Conservation (phyloP, 2,329 filamentous ascomycete species). For the Diaporthe ilicicola region DNA sequence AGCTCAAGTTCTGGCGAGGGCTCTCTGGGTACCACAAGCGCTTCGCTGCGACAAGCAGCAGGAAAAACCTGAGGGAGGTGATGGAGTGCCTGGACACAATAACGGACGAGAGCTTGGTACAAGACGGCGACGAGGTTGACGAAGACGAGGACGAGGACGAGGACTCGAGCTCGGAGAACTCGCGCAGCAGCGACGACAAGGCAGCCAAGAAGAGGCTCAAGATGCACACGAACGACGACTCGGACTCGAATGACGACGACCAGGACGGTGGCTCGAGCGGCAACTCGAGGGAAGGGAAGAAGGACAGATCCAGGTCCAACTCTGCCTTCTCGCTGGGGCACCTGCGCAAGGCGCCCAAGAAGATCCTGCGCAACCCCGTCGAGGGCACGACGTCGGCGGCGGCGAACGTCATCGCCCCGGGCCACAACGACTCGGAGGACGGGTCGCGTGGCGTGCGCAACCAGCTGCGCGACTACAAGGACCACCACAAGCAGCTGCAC, state of each 20-base stretch:
- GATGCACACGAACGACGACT: slow-evolving; percentile 32
- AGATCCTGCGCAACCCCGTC: slow-evolving; percentile 34
- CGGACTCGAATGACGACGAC: slow-evolving; percentile 40
- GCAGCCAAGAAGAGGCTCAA: slow-evolving; percentile 31
- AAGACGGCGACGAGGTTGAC: slow-evolving; percentile 36
- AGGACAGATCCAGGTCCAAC: slow-evolving; percentile 36
- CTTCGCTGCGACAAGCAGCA: slow-evolving; percentile 59
- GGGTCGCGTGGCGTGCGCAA: slow-evolving; percentile 56
- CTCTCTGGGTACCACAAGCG: slow-evolving; percentile 66
- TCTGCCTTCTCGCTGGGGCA: slow-evolving; percentile 34
- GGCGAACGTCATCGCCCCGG: slow-evolving; percentile 24
- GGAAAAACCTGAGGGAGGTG: slow-evolving; percentile 63
- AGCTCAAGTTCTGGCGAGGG: slow-evolving; percentile 68
- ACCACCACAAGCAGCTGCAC: slow-evolving; percentile 67
- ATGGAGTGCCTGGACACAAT: slow-evolving; percentile 72
- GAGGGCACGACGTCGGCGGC: slow-evolving; percentile 34
- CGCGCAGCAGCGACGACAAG: slow-evolving; percentile 29
- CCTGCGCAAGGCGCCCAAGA: slow-evolving; percentile 44
- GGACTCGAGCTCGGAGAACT: slow-evolving; percentile 29
- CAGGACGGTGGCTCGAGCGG: slow-evolving; percentile 48
- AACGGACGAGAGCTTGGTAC: slow-evolving; percentile 60
- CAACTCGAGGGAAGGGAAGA: slow-evolving; percentile 39
- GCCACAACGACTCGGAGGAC: slow-evolving; percentile 50
- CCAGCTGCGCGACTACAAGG: slow-evolving; percentile 67
- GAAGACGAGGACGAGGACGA: slow-evolving; percentile 30